Base-by-base conservation (phyloP, 2,329 filamentous ascomycete species). In the Pseudopyrenochaeta lycopersici region DNA sequence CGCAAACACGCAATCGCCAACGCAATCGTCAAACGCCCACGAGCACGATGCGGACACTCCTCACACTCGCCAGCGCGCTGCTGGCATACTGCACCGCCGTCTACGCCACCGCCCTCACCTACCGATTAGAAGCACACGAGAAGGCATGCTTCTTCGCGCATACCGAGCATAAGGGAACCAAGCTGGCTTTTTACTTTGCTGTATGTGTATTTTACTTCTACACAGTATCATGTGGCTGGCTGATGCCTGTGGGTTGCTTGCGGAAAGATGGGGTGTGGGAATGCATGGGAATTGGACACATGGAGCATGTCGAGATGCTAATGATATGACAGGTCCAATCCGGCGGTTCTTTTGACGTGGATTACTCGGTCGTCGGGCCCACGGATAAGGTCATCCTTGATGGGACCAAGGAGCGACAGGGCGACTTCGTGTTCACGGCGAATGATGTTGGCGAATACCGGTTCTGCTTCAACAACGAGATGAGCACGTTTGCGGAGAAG, bases 391-490 rank as follows among this genome's bases (percentile, higher is more conserved):
- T 91, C 57, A 89, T 99, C 56, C 80, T 98, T 69, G 88, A 93
- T 56, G 95, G 93, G 57, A 83, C 88, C 66, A 98, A 97, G 80
- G 95, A 91, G 81, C 87, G 94, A 63, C 94, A 98, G 80, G 95
- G 94, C 48, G 95, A 99, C 78, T 98, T 96, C 73, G 95, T 99
- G 59, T 99, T 99, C 78, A 97, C 93, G 0, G 95, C 93, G 40
- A 91, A 92, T 70, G 87, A 92, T 46, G 73, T 85, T 6, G 95
- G 95, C 63, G 94, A 98, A 72, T 97, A 98, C 81, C 87, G 88
- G 48, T 98, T 99, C 82, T 99, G 95, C 85, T 99, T 99, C 83
- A 90, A 93, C 80, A 99, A 99, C 73, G 90, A 95, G 74, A 97
- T 99, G 90, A 96, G 91, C 73, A 98, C 94, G 0, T 97, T 97